A percentile compares a stretch with the other conserved stretches of the same genome.
phyloP scores from a whole-genome alignment of 2,329 filamentous ascomycete genomes.

The Aspergillus vadensis region DNA sequence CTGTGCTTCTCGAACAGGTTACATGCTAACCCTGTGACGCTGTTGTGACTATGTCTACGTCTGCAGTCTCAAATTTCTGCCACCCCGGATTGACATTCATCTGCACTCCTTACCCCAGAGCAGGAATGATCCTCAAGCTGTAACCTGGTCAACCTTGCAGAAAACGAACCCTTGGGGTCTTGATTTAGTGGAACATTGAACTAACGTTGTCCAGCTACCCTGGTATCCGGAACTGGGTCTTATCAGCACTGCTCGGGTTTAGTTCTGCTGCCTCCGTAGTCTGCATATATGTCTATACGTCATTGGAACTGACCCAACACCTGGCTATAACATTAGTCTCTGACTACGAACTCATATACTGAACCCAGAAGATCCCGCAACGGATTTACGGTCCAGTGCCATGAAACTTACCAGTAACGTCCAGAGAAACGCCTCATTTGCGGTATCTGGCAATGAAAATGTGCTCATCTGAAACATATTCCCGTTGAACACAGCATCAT shows the following conservation, averaged over 20 bases:
- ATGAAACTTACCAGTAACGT: neutral
- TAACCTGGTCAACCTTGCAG: neutral
- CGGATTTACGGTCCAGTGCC: neutral
- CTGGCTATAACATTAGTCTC: neutral
- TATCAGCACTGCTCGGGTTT: neutral
- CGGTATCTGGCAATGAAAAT: neutral
- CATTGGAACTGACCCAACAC: neutral
- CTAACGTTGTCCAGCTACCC: neutral
- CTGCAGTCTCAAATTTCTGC: neutral
- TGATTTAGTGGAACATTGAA: neutral
- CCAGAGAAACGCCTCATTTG: no score
- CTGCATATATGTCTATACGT: neutral
- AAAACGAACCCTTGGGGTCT: neutral
- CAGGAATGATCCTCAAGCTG: slow-evolving; percentile 1
- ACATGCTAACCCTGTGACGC: neutral
- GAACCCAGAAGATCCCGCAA: neutral
- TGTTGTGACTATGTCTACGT: neutral
- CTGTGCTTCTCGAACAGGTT: neutral
- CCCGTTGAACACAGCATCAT: neutral
- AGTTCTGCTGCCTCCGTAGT: neutral
- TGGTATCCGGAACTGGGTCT: neutral
- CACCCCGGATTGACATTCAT: neutral
- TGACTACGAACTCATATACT: neutral
- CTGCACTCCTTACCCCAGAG: neutral
- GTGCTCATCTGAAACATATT: neutral